Conservation (phyloP, 2,329 filamentous ascomycete genomes). For the Ophiostoma tasmaniense region DNA sequence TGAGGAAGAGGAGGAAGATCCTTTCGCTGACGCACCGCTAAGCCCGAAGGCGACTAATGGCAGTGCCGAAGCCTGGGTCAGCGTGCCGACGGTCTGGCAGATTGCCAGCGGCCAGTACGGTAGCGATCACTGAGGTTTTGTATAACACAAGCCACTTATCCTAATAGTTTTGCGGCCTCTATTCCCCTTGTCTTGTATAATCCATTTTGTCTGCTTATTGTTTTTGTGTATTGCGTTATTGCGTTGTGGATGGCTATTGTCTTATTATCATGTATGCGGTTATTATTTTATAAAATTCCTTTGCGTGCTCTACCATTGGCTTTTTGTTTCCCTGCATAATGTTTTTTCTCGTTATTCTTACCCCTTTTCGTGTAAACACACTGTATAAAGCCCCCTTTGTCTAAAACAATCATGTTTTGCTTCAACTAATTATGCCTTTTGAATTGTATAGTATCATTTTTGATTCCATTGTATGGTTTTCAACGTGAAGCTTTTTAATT, state of each 20-base stretch:
- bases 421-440: background rate
- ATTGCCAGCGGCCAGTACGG: slow-evolving; percentile 71
- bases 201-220: background rate
- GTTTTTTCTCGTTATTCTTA: background rate
- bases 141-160: background rate
- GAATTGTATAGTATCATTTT: background rate
- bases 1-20: slow-evolving; percentile 48
- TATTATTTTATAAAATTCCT: background rate
- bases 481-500: background rate
- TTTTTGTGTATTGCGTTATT: background rate
- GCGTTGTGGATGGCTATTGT: background rate
- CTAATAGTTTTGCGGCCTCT: background rate
- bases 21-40: slow-evolving; percentile 57
- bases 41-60: slow-evolving; percentile 22
- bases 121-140: slow-evolving; percentile 31
- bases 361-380: background rate
- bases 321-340: background rate
- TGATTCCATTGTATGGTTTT: background rate
- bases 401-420: background rate
- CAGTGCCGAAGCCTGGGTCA: slow-evolving; percentile 47
- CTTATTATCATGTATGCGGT: background rate
- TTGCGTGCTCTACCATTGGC: background rate
- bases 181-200: slow-evolving; percentile 9
- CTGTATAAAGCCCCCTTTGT: background rate
- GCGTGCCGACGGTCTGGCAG: slow-evolving; percentile 57